Base-by-base conservation (phyloP, 2,329 filamentous ascomycete species). In the Penicillium vulpinum region DNA sequence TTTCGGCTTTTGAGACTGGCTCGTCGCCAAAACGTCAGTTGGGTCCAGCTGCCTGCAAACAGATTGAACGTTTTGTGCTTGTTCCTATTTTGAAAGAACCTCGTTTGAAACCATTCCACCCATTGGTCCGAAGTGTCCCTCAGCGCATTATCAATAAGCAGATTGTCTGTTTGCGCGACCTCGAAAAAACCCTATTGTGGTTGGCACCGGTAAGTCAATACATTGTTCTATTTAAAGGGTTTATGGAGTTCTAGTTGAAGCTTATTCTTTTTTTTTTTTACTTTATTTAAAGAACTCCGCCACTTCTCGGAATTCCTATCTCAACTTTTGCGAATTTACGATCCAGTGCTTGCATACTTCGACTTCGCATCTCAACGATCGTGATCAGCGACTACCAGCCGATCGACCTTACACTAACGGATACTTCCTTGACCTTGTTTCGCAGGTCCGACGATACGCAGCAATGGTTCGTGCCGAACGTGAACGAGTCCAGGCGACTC, bases 391-490 rank as follows among this genome's bases (percentile, higher is more conserved):
- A 65, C 86, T 91, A 73, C 89, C 90, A 58, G 81, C 85, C 76
- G 93, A 97, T 76, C 88, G 89, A 69, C 91, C 92, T 65, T 97
- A 97, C 81, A 94, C 88, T 83, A 91, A 90, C 83, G 91, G 91
- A 73, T 97, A 97, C 78, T 97, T 97, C 74, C 88, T 97, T 78
- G 93, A 97, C 80, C 87, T 97, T 60, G 88, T 95, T 74, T 91
- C 95, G 74, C 92, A 97, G 84, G 92, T 97, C 68, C 86, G 88
- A 73, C 85, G 91, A 73, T 96, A 96, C 85, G 92, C 91, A 59
- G 85, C 87, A 69, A 90, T 94, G 73, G 86, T 97, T 68, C 87
- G 88, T 62, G 87, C 87, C 65, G 85, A 87, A 63, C 88, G 91
- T 70, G 84, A 88, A 69, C 86, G 86, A 69, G 81, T 84, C 70